Evolutionary conservation across 495 filamentous ascomycete genomes (phyloP).

Genomic region (Hypoxylon cercidicola): DNA sequence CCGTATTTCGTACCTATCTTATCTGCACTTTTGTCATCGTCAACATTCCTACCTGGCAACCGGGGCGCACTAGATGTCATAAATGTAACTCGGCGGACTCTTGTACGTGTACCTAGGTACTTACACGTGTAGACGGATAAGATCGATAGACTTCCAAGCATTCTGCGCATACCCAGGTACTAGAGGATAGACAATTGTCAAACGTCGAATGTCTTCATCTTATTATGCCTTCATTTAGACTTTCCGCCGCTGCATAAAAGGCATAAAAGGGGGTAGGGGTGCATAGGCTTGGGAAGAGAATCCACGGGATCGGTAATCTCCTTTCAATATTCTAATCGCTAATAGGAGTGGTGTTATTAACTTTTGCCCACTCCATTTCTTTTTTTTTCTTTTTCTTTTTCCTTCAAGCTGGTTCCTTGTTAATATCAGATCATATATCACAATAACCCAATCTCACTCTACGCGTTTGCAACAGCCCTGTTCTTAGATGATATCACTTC

Average conservation of each 20-base stretch:
- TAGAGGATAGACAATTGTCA: too few relatives aligned
- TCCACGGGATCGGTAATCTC: slow-evolving; percentile 2
- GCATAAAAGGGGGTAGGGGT: background rate
- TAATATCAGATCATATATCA: background rate
- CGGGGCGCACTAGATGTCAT: slow-evolving; percentile 13
- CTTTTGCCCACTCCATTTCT: background rate
- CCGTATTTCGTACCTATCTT: background rate
- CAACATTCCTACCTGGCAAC: slow-evolving; percentile 20
- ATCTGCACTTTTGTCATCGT: background rate
- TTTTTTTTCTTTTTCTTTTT: background rate
- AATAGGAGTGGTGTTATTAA: too few relatives aligned
- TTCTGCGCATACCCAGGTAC: too few relatives aligned
- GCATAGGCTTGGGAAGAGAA: background rate
- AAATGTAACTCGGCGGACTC: background rate
- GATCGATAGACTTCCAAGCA: too few relatives aligned
- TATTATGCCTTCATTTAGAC: background rate
- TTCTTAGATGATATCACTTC: background rate
- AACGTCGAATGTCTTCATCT: background rate
- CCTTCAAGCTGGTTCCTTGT: background rate
- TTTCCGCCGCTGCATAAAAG: background rate
- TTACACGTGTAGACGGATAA: too few relatives aligned
- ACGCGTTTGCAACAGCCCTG: background rate
- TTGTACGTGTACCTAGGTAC: too few relatives aligned
- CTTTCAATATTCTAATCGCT: background rate
- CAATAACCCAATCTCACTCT: background rate